Base-by-base conservation (phyloP, 2,329 filamentous ascomycete genomes). In the Thielaviopsis musarum region DNA sequence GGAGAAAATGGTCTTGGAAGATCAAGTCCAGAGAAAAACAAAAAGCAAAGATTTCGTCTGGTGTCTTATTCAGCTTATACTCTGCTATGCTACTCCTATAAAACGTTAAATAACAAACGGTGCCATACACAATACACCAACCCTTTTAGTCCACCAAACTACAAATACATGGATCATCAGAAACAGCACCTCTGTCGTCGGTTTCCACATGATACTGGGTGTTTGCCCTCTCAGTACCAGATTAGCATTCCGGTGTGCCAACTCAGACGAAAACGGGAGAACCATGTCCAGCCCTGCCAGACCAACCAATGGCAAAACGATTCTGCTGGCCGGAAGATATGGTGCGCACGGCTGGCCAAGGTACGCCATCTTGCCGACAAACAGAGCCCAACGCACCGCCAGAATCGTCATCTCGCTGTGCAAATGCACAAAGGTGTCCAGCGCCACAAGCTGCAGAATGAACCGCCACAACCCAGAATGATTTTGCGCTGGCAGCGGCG, bases 271-370 rank as follows among this genome's bases (percentile, higher is more conserved):
- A 5, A 59, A 17, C 3, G 74, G 70, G 38, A 77, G 64, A 22
- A 72, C 75, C n/a, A 83, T 68, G 60, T 91, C 88, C 13, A 89
- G 65, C 1, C 79, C 81, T 9, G 88, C 88, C 7, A 91, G 69
- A 3, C 78, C 70, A 4, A 94, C 71, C 1, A 95, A 72, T 2
- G 85, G 82, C 64, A 85, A 83, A 4, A 82, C 75, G 4, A 90
- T 71, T 69, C 79, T 79, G 6, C 81, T 73, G 52, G 78, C 83
- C n/a, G 81, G 76, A 52, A 82, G 81, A 60, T 83, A 83, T 0
- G 89, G 89, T 68, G 81, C 82, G 69, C 90, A 95, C 0, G 84
- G 79, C 54, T 78, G 75, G 2, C 79, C 76, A 10, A 93, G 70
- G 0, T 81, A 81, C 13, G 77, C 71, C 9, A 90, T 71, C 69